Evolutionary conservation across 148 eudicot species (phyloP).

Genomic region (Simmondsia chinensis): DNA sequence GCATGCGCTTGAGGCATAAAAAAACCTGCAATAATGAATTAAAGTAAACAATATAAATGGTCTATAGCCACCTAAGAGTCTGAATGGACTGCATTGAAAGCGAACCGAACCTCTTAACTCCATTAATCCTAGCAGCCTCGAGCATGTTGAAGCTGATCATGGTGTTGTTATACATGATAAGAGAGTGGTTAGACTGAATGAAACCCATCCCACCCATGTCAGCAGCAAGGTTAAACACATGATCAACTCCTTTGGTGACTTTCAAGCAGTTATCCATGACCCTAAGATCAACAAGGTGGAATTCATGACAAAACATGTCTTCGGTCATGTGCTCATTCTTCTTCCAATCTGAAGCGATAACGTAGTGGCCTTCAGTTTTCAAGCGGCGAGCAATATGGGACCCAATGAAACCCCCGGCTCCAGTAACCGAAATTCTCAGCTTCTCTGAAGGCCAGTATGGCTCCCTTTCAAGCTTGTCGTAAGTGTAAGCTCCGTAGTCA

Average conservation of each 20-base stretch:
- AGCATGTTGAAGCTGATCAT: slow-evolving; percentile 60
- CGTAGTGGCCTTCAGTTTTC: slow-evolving; percentile 45
- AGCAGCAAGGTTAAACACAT: slow-evolving; percentile 56
- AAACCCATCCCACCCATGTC: slow-evolving; percentile 64
- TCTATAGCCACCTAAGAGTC: too few species aligned
- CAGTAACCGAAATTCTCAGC: slow-evolving; percentile 42
- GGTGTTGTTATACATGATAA: slow-evolving; percentile 50
- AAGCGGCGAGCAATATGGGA: slow-evolving; percentile 50
- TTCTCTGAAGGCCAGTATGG: slow-evolving; percentile 42
- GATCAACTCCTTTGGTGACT: slow-evolving; percentile 40
- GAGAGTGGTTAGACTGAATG: slow-evolving; percentile 46
- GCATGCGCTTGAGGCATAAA: slow-evolving; percentile 56
- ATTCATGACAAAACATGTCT: slow-evolving; percentile 51
- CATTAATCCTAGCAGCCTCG: slow-evolving; percentile 45
- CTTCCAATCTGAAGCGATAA: slow-evolving; percentile 55
- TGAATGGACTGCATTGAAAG: too few species aligned
- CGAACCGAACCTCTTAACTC: slow-evolving; percentile 37
- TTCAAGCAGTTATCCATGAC: slow-evolving; percentile 54
- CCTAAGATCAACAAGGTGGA: slow-evolving; percentile 51
- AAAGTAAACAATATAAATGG: not conserved
- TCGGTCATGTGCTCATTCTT: slow-evolving; percentile 57
- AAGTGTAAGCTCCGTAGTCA: slow-evolving; percentile 39
- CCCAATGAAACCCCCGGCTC: slow-evolving; percentile 53
- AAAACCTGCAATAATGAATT: slow-evolving; percentile 25
- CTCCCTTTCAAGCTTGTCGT: slow-evolving; percentile 47